phyloP scores from a whole-genome alignment of 164 flowering plant genomes.

The Sextonia rubra region DNA sequence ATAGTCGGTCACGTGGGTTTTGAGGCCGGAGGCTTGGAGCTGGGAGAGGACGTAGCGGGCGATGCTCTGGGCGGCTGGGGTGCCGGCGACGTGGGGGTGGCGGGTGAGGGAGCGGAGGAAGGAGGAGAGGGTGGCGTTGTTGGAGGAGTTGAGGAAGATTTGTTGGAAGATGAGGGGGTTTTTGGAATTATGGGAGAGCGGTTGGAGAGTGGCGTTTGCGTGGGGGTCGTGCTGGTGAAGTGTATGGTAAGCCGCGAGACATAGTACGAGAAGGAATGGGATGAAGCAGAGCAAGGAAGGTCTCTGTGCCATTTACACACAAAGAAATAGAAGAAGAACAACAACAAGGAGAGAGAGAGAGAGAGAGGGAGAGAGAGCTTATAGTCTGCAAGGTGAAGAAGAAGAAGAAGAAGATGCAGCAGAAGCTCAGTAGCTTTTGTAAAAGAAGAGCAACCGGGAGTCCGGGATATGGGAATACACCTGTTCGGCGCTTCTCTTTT shows the following conservation, averaged over 20 bases:
- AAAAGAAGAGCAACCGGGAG: too few relatives aligned
- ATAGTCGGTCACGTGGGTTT: conserved; percentile 39
- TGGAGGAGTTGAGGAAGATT: conserved; percentile 50
- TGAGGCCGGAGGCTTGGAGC: conserved; percentile 37
- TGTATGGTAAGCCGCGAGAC: conserved; percentile 30
- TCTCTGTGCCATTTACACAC: too few relatives aligned
- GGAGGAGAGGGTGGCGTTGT: conserved; percentile 57
- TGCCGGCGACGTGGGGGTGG: conserved; percentile 87
- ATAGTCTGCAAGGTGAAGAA: too few relatives aligned
- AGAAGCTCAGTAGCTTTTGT: too few relatives aligned
- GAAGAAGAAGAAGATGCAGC: not conserved
- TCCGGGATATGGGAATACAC: too few relatives aligned
- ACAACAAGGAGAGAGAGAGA: not conserved
- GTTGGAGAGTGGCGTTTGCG: not conserved
- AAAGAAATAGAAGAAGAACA: not conserved
- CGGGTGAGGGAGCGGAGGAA: conserved; percentile 73
- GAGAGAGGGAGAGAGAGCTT: too few relatives aligned
- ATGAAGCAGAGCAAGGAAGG: not conserved
- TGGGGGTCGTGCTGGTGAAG: conserved; percentile 15
- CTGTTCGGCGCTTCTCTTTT: too few relatives aligned
- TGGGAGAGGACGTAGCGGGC: conserved; percentile 38
- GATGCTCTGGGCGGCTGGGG: conserved; percentile 34
- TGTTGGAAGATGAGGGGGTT: conserved; percentile 26
- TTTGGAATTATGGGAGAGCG: conserved; percentile 7
- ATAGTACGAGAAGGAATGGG: conserved; percentile 17